Conservation (phyloP, 2,329 filamentous ascomycete species). For the Cucurbitaria berberidis region DNA sequence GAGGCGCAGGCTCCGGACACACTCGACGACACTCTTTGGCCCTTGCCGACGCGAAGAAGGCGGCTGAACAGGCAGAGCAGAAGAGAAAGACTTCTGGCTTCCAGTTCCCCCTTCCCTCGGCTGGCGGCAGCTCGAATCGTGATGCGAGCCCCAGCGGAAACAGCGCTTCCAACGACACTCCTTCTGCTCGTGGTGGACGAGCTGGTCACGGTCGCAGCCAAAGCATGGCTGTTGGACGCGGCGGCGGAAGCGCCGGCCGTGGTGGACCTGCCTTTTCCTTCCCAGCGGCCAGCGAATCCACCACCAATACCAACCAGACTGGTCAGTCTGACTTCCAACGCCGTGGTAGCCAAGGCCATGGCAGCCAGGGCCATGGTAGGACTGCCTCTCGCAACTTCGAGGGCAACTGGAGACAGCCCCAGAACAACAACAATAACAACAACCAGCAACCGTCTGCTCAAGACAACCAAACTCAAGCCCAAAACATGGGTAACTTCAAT, state of each 20-base stretch:
- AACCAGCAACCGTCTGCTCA: slow-evolving; percentile 55
- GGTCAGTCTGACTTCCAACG: slow-evolving; percentile 71
- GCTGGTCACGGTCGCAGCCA: slow-evolving; percentile 78
- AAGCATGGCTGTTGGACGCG: slow-evolving; percentile 80
- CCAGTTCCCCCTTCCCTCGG: slow-evolving; percentile 84
- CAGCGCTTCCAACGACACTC: slow-evolving; percentile 36
- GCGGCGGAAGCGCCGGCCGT: slow-evolving; percentile 65
- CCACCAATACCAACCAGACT: slow-evolving; percentile 45
- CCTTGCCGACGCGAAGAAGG: slow-evolving; percentile 95
- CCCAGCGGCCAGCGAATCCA: slow-evolving; percentile 60
- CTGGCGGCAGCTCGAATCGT: slow-evolving; percentile 63
- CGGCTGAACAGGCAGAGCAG: slow-evolving; percentile 94
- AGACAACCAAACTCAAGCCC: slow-evolving; percentile 47
- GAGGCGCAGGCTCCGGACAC: slow-evolving; percentile 73
- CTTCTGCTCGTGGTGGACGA: slow-evolving; percentile 50
- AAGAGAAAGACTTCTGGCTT: slow-evolving; percentile 93
- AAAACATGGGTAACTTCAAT: slow-evolving; percentile 66
- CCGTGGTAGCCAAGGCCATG: slow-evolving; percentile 79
- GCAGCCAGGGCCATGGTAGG: slow-evolving; percentile 78
- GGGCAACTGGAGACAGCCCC: slow-evolving; percentile 93
- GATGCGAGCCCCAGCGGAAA: slow-evolving; percentile 62
- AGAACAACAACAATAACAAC: slow-evolving; percentile 54
- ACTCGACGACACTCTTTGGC: slow-evolving; percentile 94
- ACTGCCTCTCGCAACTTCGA: slow-evolving; percentile 93
- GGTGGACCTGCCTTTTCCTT: slow-evolving; percentile 78